phyloP scores from a whole-genome alignment of 805 yeast genomes.

The Starmera quercuum region DNA sequence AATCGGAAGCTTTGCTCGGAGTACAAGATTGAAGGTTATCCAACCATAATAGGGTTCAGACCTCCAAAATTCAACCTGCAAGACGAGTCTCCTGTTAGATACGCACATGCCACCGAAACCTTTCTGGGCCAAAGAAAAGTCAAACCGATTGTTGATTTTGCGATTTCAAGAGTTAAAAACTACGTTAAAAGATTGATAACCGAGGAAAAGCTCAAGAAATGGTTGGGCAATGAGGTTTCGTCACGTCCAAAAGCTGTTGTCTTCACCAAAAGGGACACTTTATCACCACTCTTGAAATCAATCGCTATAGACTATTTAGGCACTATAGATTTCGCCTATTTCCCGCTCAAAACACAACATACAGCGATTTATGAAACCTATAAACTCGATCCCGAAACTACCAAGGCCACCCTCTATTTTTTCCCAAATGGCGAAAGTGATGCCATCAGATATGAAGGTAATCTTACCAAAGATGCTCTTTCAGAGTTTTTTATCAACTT shows the following conservation, averaged over 20 bases:
- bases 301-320: conserved; percentile 66
- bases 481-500: conserved; percentile 23
- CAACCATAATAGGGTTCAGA: conserved; percentile 74
- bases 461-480: conserved; percentile 22
- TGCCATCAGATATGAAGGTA: conserved; percentile 20
- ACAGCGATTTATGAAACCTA: conserved; percentile 9
- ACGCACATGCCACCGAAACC: conserved; percentile 43
- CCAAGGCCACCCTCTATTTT: conserved; percentile 9
- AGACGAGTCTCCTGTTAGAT: conserved; percentile 8
- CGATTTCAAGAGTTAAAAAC: conserved; percentile 54
- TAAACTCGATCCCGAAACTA: conserved; percentile 8
- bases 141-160: conserved; percentile 45
- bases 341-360: conserved; percentile 21
- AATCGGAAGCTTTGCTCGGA: conserved; percentile 66
- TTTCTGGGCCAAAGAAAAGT: conserved; percentile 57
- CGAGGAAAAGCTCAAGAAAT: conserved; percentile 23
- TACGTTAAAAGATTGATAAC: conserved; percentile 47
- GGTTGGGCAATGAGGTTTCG: conserved; percentile 9
- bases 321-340: conserved; percentile 38
- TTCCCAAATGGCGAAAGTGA: conserved; percentile 11
- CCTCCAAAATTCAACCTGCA: conserved; percentile 56
- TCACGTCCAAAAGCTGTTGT: conserved; percentile 37
- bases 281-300: conserved; percentile 52
- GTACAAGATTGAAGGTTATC: conserved; percentile 68
- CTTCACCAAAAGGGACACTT: conserved; percentile 39